These are phyloP conservation scores for Ormosia semicastrata DNA, from an alignment of 306 rosid genomes.

Conservation along the genomic window DNA sequence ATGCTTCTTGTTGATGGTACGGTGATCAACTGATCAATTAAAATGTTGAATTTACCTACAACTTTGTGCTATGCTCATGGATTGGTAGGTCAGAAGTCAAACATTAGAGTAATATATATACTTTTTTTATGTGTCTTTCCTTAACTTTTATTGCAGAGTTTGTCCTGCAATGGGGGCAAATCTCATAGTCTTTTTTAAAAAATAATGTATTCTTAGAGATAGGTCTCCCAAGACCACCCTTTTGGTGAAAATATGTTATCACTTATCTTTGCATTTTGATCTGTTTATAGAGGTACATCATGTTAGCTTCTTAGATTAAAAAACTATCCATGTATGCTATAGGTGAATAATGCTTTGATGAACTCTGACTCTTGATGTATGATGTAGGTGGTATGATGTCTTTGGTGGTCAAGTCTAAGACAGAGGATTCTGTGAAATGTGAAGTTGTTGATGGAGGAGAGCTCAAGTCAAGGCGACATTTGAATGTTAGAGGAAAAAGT, in stretches of 20 bases:
- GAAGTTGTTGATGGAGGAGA: conserved; percentile 97
- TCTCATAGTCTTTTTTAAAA: neutral
- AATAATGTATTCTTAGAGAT: neutral
- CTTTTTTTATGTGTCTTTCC: neutral
- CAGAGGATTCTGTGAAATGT: conserved; percentile 71
- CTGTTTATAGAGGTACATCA: neutral
- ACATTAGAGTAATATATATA: neutral
- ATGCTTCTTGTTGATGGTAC: conserved; percentile 98
- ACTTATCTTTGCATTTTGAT: neutral
- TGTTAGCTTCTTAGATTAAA: neutral
- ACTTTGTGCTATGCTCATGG: neutral
- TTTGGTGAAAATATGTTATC: neutral
- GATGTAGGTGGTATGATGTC: conserved; percentile 92
- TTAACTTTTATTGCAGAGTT: neutral
- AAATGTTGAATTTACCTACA: neutral
- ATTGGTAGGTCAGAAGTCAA: neutral
- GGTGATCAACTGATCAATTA: neutral
- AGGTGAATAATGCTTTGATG: neutral
- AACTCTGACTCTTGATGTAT: conserved; percentile 26
- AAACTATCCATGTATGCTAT: neutral
- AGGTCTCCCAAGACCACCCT: neutral
- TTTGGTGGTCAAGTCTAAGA: conserved; percentile 70
- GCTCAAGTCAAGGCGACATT: conserved; percentile 88
- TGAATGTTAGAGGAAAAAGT: conserved; percentile 97
- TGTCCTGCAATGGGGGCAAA: neutral